Conservation (phyloP, 306 rosid species). For the Leucaena leucocephala region DNA sequence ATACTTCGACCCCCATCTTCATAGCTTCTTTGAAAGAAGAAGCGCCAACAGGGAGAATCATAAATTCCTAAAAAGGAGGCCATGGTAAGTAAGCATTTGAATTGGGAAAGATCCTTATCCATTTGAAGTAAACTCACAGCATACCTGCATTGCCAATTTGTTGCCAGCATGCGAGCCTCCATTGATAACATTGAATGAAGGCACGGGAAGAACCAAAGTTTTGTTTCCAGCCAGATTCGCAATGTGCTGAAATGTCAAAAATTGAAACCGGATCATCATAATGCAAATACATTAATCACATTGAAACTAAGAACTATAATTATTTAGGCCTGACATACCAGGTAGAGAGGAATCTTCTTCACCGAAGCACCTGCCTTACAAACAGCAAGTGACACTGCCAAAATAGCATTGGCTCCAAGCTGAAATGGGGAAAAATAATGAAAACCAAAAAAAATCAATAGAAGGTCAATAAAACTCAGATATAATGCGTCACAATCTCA, state of each 20-base stretch:
- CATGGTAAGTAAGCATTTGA: background rate
- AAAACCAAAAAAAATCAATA: background rate
- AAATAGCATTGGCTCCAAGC: conserved; percentile 98
- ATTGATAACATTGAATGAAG: conserved; percentile 94
- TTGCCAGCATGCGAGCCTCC: conserved; percentile 99
- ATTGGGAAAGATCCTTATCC: background rate
- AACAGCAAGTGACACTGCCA: conserved; percentile 94
- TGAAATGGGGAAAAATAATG: conserved; percentile 38
- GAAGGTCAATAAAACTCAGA: background rate
- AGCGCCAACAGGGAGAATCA: conserved; percentile 98
- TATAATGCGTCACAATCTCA: background rate
- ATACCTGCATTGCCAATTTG: conserved; percentile 98
- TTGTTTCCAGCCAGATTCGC: conserved; percentile 97
- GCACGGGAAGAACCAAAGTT: conserved; percentile 87
- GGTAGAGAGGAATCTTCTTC: conserved; percentile 84
- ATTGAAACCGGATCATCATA: conserved; percentile 33
- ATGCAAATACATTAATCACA: conserved; percentile 6
- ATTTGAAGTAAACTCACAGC: conserved; percentile 4
- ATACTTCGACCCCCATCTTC: conserved; percentile 99
- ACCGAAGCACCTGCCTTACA: conserved; percentile 91
- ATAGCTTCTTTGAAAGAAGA: conserved; percentile 95
- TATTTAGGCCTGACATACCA: conserved; percentile 49
- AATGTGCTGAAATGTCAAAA: conserved; percentile 70
- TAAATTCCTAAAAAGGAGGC: conserved; percentile 74
- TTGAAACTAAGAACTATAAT: background rate